These are phyloP conservation scores for Amesomyces nigricolor DNA, from an alignment of 2,329 filamentous ascomycete species.

Conservation along the genomic window DNA sequence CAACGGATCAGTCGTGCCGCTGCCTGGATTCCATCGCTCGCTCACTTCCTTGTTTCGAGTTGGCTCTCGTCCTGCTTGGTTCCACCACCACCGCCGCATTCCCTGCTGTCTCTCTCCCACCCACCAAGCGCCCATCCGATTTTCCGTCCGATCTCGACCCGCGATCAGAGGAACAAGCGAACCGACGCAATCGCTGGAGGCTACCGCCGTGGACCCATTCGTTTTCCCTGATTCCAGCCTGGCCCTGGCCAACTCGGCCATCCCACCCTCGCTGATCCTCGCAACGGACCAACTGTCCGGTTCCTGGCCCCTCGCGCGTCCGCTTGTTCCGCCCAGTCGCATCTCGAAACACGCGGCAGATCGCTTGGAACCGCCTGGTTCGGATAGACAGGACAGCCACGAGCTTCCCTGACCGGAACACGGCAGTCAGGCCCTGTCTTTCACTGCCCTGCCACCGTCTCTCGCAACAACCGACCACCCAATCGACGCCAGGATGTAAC, in stretches of 20 bases:
- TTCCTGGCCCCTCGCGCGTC: not conserved
- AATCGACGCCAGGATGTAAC: slow-evolving; percentile 3
- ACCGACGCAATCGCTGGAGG: not conserved
- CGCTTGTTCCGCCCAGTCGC: not conserved
- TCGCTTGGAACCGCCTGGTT: not conserved
- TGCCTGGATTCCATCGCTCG: slow-evolving; percentile 1
- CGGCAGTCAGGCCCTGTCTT: not conserved
- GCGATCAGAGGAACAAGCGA: not conserved
- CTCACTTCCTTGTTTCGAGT: slow-evolving; percentile 9
- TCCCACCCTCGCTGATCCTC: not conserved
- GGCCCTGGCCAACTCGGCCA: not conserved
- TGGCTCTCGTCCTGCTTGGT: not conserved
- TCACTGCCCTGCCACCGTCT: not conserved
- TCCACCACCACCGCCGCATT: not conserved
- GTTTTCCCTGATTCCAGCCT: not conserved
- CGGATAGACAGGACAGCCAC: not conserved
- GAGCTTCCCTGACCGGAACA: slow-evolving; percentile 2
- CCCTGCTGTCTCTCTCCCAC: slow-evolving; percentile 6
- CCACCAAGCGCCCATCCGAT: not conserved
- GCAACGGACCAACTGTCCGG: slow-evolving; percentile 9
- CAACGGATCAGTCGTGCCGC: not conserved
- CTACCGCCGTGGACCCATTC: slow-evolving; percentile 4
- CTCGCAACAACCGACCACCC: slow-evolving; percentile 2
- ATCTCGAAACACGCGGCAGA: not conserved
- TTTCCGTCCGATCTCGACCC: slow-evolving; percentile 4